Percentiles rank a stretch among this genome's conserved stretches.
Conservation (phyloP, 306 rosid genomes). For the Prinsepia uniflora region DNA sequence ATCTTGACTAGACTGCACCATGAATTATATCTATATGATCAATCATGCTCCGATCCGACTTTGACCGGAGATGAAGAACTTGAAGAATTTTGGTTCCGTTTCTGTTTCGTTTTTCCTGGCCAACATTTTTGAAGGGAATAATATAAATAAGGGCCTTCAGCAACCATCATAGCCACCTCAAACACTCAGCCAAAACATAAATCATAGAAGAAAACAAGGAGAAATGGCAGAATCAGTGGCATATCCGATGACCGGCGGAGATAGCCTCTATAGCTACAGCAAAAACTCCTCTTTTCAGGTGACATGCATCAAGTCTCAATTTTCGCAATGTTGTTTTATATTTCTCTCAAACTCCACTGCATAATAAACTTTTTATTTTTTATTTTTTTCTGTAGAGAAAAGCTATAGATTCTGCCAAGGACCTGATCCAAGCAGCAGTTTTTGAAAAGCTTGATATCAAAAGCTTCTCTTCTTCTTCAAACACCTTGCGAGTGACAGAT, state of each 20-base stretch:
- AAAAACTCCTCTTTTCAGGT: slow-evolving; percentile 21
- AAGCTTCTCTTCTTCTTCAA: slow-evolving; percentile 6
- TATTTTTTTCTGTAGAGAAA: slow-evolving; percentile 8
- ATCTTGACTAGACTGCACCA: too few species aligned
- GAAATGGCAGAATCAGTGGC: slow-evolving; percentile 18
- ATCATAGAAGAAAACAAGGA: neutral
- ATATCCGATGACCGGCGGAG: slow-evolving; percentile 15
- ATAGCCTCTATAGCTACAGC: slow-evolving; percentile 13
- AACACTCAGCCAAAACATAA: neutral
- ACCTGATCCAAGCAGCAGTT: slow-evolving; percentile 23
- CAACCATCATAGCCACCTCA: neutral
- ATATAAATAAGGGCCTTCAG: neutral
- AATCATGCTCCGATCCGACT: too few species aligned
- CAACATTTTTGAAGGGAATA: neutral
- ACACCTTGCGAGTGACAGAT: slow-evolving; percentile 28
- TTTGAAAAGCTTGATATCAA: slow-evolving; percentile 19
- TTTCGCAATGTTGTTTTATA: neutral
- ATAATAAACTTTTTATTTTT: neutral
- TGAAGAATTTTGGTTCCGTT: too few species aligned
- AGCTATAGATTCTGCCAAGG: slow-evolving; percentile 10
- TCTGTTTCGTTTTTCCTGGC: neutral
- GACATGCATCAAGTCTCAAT: neutral
- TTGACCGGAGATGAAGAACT: neutral
- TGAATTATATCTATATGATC: too few species aligned
- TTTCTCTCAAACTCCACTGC: neutral